A percentile compares a stretch with the other conserved stretches of the same genome.
These are phyloP conservation scores for Mucor irregularis DNA, from an alignment of 371 early-diverging fungal species.

Conservation along the genomic window DNA sequence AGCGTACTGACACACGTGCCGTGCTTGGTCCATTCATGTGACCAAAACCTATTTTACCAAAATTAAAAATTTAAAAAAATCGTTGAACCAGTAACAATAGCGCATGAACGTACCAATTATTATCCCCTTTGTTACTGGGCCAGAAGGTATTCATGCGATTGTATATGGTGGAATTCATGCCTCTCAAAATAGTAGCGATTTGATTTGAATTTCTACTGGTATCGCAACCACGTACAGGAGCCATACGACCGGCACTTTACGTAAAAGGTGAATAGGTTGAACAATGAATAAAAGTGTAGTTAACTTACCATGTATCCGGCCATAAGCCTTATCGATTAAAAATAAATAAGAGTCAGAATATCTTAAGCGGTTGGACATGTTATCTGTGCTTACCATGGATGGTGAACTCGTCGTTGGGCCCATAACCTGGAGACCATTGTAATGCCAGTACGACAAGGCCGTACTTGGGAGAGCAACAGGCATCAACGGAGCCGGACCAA, in stretches of 20 bases:
- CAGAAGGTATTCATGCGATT: constrained; percentile 68
- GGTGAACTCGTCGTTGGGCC: constrained; percentile 53
- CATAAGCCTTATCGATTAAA: constrained; percentile 1
- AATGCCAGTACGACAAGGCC: constrained; percentile 65
- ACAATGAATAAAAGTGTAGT: background rate
- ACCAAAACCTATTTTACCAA: constrained; percentile 42
- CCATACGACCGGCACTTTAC: constrained; percentile 50
- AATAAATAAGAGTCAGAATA: background rate
- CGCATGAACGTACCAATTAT: constrained; percentile 18
- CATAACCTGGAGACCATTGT: constrained; percentile 48
- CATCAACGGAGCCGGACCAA: constrained; percentile 38
- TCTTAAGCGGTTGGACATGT: no score
- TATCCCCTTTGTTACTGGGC: constrained; percentile 70
- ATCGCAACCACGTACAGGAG: constrained; percentile 70
- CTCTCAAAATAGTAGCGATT: constrained; percentile 46
- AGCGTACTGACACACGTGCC: constrained; percentile 57
- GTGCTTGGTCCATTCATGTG: constrained; percentile 60
- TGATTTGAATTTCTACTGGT: constrained; percentile 50
- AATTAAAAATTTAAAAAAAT: background rate
- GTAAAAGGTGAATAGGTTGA: background rate
- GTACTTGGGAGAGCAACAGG: constrained; percentile 72
- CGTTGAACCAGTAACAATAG: no score
- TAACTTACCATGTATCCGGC: constrained; percentile 65
- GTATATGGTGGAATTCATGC: constrained; percentile 40
- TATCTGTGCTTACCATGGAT: constrained; percentile 41